Conservation (phyloP, 768 basidiomycete species). For the Gloeopeniophorella convolvens region DNA sequence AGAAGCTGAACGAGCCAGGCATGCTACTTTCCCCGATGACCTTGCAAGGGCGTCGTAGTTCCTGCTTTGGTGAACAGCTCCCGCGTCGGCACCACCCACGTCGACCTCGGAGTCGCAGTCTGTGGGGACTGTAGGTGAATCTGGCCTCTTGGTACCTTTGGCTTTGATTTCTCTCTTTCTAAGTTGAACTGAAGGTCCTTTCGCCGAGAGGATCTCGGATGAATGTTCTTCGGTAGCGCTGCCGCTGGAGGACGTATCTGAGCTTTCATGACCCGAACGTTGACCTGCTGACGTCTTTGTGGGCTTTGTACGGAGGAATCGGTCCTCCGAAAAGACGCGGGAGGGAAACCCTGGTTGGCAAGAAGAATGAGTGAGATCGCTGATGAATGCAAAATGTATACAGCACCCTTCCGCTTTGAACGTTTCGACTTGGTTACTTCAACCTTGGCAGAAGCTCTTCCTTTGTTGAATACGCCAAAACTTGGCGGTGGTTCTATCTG, state of each 20-base stretch:
- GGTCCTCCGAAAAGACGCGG: slow-evolving; percentile 23
- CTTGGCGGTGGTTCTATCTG: slow-evolving; percentile 40
- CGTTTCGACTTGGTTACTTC: slow-evolving; percentile 22
- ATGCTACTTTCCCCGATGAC: neutral
- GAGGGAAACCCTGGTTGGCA: slow-evolving; percentile 6
- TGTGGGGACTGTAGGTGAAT: neutral
- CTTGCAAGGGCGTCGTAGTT: neutral
- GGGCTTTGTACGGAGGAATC: slow-evolving; percentile 20
- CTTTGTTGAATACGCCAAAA: slow-evolving; percentile 58
- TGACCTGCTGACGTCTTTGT: neutral
- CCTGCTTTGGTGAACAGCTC: no score
- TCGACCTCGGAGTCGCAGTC: neutral
- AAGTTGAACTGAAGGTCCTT: neutral
- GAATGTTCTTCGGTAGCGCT: neutral
- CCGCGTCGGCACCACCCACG: neutral
- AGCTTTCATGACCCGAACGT: neutral
- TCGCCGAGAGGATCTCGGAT: neutral
- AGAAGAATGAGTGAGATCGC: neutral
- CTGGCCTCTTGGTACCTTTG: neutral
- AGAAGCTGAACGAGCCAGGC: slow-evolving; percentile 32
- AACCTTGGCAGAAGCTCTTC: slow-evolving; percentile 49
- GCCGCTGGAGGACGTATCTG: neutral
- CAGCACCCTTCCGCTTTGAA: slow-evolving; percentile 26
- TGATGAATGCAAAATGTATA: neutral
- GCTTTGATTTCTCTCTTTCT: neutral